Base-by-base conservation (phyloP, 202 grass and related monocot genomes). In the Musa balbisiana region DNA sequence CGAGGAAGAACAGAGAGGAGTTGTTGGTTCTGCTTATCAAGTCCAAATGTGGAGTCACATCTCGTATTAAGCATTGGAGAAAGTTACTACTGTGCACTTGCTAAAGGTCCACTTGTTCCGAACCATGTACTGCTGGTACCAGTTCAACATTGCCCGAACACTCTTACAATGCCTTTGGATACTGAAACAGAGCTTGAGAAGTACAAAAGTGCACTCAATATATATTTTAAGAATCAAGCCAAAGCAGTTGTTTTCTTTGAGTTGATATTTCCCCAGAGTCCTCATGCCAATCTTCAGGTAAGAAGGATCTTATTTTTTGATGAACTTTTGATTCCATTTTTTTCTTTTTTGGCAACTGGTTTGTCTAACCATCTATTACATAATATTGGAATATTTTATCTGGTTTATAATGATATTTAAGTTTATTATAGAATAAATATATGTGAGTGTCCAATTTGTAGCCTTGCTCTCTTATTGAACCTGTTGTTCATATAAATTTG, bases 1-100 rank as follows among this genome's bases (percentile, higher is more conserved):
- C 78, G 79, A 84, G 87, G 85, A 71, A 74, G 67, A 49, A 64
- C 71, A 9, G 86, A 82, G 76, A 93, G 82, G 78, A 87, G 80
- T 80, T 98, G 91, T 81, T 98, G 94, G 94, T 98, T 98, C 83
- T 98, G 94, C 82, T 84, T 98, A 66, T 98, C 94, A n/a, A 93
- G 88, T 73, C 87, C 88, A 63, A 86, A 93, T 78, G 94, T 98
- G 11, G 94, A 98, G 55, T 87, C 86, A 53, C 82, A 98, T 84
- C 88, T 93, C 73, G 83, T 98, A 56, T 72, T 89, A 72, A 98
- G 91, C 67, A 83, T 93, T 17, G 84, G 94, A 67, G 91, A 89
- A 80, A 83, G 80, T 87, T 98, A 92, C 85, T 98, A 98, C 59
- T 93, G 90, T 13, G 77, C 88, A n/a, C 94, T 98, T 82, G 88